phyloP scores from a whole-genome alignment of 257 asterid genomes.

The Solanum paucissectum region DNA sequence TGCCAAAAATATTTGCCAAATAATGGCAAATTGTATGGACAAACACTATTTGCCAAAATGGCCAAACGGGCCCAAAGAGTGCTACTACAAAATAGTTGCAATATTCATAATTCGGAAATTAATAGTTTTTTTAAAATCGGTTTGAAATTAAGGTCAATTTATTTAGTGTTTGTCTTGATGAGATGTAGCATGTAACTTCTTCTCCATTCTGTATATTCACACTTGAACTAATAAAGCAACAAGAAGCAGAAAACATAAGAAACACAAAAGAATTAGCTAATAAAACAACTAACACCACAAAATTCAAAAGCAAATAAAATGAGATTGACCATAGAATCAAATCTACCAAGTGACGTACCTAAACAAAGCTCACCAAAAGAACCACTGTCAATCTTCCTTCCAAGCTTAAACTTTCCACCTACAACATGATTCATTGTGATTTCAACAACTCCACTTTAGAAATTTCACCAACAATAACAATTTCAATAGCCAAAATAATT shows the following conservation, averaged over 20 bases:
- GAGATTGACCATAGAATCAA: background rate
- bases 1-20: too few relatives aligned
- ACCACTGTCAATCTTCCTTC: constrained; percentile 74
- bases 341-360: constrained; percentile 28
- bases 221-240: constrained; percentile 28
- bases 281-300: background rate
- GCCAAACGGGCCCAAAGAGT: too few relatives aligned
- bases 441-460: background rate
- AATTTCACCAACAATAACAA: background rate
- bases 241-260: background rate
- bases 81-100: too few relatives aligned
- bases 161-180: too few relatives aligned
- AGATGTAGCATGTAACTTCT: constrained; percentile 41
- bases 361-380: constrained; percentile 92
- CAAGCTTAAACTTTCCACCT: constrained; percentile 72
- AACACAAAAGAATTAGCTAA: background rate
- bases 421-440: constrained; percentile 66
- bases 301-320: background rate
- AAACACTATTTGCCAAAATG: too few relatives aligned
- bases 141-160: too few relatives aligned
- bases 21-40: too few relatives aligned
- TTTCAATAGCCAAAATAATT: background rate
- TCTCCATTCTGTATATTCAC: constrained; percentile 79
- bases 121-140: too few relatives aligned
- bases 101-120: too few relatives aligned